Base-by-base conservation (phyloP, 305 asterid species). In the Stenogyne calaminthoides region DNA sequence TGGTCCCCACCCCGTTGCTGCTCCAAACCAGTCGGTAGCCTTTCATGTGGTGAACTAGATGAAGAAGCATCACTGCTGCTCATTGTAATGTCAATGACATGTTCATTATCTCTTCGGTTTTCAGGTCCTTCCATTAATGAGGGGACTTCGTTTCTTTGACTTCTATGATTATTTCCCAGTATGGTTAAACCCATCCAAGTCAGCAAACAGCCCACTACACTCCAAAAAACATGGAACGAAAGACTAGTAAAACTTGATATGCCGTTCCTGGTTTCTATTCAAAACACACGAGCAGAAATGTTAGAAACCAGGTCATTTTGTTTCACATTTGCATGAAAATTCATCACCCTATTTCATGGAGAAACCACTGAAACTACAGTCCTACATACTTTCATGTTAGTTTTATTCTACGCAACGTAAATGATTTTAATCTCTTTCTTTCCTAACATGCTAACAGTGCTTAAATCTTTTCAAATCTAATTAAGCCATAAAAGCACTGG, bases 61-160 rank as follows among this genome's bases (percentile, higher is more conserved):
- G 89, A 88, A 64, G 96, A 76, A 27, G 87, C 89, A 54, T 77
- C 84, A 49, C 86, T 82, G 66, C 81, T 88, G 66, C 82, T 86
- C 34, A 89, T 86, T 39, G 91, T 58, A 65, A 95, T 86, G 82
- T 92, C 96, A 80, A 92, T 86, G 9, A 87, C 81, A 59, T 90
- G 97, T 67, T 87, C 91, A 42, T 39, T 74, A 62, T 57, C 81
- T 47, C 67, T 71, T 57, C 20, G 79, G 68, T 56, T 83, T 65
- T 80, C 84, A 32, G 82, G 69, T 80, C 78, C 84, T 78, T 90
- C 97, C 99, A 92, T 92, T 81, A 87, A 77, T 51, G 82, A 80
- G 15, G 84, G 83, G 64, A 78, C 74, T 83, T 85, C 83, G 88
- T 67, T 78, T 51, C 81, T 68, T 78, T 68, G 88, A 67, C 44